Base-by-base conservation (phyloP, 108 stramenopile species). In the Seminavis robusta region DNA sequence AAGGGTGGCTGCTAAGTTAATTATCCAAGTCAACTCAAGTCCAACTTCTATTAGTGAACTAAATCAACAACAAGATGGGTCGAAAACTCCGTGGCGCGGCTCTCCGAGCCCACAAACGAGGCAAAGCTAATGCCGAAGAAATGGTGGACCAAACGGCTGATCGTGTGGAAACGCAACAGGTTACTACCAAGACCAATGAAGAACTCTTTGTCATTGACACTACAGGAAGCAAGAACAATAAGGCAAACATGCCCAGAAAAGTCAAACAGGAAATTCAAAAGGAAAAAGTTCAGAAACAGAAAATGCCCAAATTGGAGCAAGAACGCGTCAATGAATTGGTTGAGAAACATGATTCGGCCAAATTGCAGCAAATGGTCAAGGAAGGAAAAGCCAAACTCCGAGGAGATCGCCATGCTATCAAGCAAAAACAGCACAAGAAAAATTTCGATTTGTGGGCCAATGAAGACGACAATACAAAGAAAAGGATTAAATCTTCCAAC, bases 141-240 rank as follows among this genome's bases (percentile, higher is more conserved):
- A 67, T 83, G 8, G 59, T 71, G 36, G 80, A 86, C 24, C 57
- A 61, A 11, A 51, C 58, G 21, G 76, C 81, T 1, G 70, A 74
- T 25, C 42, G 65, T 2, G 62, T 60, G n/a, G 81, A 78, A 30
- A 67, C 65, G 40, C 39, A 65, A 44, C 56, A 51, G 9, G 59
- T 86, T 13, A 51, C 49, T 6, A 40, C 56, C 61, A 74, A 79
- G 52, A 40, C 64, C 44, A 71, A 92, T 54, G 79, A 84, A 19
- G 84, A 88, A 10, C 60, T 92, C 7, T 92, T 92, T 59, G 79
- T 85, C 10, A 24, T 92, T 24, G 91, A 92, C 38, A 92, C 84
- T 3, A 59, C 68, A 2, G 72, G 60, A 1, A 43, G 56, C 28
- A 69, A 50, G 25, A 71, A 63, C 24, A 45, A 71, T 39, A 39